Evolutionary conservation across 75 land plant genomes (phyloP), one percentile per base, ranked within the genome.

Genomic region (Pinus albicaulis): DNA sequence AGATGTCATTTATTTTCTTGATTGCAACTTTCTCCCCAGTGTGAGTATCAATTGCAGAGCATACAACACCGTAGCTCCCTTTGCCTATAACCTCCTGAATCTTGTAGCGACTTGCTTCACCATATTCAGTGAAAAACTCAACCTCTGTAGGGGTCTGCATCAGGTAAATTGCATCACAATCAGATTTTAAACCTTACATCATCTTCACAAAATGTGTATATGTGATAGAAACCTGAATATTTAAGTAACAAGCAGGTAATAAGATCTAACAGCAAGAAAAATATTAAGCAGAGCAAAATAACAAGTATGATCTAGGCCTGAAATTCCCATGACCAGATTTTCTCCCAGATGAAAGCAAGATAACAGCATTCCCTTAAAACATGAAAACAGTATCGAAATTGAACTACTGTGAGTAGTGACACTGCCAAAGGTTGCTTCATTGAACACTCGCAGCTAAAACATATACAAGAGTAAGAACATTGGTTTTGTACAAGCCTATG

Each of bases 101-200:
- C 57, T 84, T 78, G 61, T 87, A 89, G 58, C 83, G 83, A 74
- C 72, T 80, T 4, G 84, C 89, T 74, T 84, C 91, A 16, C 91
- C 89, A 75, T 89, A 89, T 31, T 87, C 91, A 2, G 91, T 84
- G 65, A 89, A 89, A 65, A 89, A 89, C 68, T 84, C 91, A 38
- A 76, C 56, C 34, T 82, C 83, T 20, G 60, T 56, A 69, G 57
- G 52, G 62, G 31, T 81, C 82, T 81, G 80, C 79, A 72, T 68
- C 48, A 41, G 19, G n/a, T 41, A 7, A 68, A 41, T 68, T 3
- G n/a, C 22, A 38, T 68, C 34, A 2, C n/a, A 41, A 15, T 68
- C 41, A 68, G 71, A 68, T 19, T 68, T n/a, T 38, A n/a, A 68
- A 38, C 52, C 41, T 68, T 15, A 15, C 41, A 65, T 65, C 41